phyloP scores from a whole-genome alignment of 129 eudicot genomes.

The Helianthus annuus region DNA sequence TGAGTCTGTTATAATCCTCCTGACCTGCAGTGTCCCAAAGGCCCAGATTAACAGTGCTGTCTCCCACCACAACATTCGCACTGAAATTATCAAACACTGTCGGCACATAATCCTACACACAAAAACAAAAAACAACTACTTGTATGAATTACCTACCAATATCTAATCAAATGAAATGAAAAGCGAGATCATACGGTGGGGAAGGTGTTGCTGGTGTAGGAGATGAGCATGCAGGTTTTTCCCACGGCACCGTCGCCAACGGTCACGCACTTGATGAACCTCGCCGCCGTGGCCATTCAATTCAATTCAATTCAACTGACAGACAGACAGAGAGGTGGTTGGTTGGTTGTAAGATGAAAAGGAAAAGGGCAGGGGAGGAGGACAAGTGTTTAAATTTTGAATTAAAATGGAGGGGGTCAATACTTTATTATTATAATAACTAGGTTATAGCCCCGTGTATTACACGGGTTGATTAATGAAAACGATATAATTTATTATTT shows the following conservation, averaged over 20 bases:
- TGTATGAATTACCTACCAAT: too few relatives aligned
- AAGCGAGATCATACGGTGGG: slow-evolving; percentile 38
- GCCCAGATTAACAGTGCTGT: slow-evolving; percentile 78
- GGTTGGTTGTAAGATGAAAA: background rate
- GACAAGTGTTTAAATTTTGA: too few relatives aligned
- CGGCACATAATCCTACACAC: slow-evolving; percentile 79
- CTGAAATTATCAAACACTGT: slow-evolving; percentile 88
- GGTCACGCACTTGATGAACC: slow-evolving; percentile 60
- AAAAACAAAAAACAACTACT: slow-evolving; percentile 4
- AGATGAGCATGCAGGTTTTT: slow-evolving; percentile 62
- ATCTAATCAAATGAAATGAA: too few relatives aligned
- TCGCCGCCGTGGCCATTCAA: slow-evolving; percentile 39
- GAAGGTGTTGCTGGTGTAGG: slow-evolving; percentile 58
- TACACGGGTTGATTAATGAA: too few relatives aligned
- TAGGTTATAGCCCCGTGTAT: too few relatives aligned
- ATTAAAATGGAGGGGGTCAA: too few relatives aligned
- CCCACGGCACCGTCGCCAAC: slow-evolving; percentile 61
- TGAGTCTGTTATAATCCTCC: slow-evolving; percentile 83
- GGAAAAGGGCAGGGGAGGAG: too few relatives aligned
- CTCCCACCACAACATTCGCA: slow-evolving; percentile 89
- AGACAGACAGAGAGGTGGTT: slow-evolving; percentile 16
- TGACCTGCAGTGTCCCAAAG: slow-evolving; percentile 98
- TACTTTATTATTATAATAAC: too few relatives aligned
- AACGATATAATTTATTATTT: too few relatives aligned
- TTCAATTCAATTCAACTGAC: background rate